Percentiles rank a stretch among this genome's conserved stretches.
Conservation (phyloP, 2,329 filamentous ascomycete genomes). For the Hypocreales sp. region DNA sequence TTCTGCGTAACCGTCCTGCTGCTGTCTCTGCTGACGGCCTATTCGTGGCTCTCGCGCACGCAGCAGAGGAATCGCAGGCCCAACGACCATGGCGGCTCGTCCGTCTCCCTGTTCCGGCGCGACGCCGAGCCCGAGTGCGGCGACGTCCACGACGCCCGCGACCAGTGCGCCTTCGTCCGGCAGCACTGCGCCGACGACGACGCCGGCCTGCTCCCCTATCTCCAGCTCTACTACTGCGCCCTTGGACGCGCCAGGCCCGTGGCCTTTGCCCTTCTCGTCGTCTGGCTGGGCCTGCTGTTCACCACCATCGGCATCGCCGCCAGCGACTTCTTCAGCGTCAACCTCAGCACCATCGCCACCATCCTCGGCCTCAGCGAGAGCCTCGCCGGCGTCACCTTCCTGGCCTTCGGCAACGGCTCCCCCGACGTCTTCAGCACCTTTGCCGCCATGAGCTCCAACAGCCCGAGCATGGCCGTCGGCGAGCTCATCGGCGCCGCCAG, state of each 20-base stretch:
- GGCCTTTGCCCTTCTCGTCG: slow-evolving; percentile 62
- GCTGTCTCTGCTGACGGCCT: slow-evolving; percentile 28
- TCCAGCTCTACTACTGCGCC: slow-evolving; percentile 80
- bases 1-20: slow-evolving; percentile 32
- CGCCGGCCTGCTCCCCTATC: slow-evolving; percentile 76
- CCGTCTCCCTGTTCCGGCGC: slow-evolving; percentile 9
- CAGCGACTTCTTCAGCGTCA: slow-evolving; percentile 96
- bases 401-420: slow-evolving; percentile 94
- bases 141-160: slow-evolving; percentile 56
- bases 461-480: slow-evolving; percentile 89
- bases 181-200: slow-evolving; percentile 78
- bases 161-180: slow-evolving; percentile 79
- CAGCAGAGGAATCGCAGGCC: slow-evolving; percentile 1
- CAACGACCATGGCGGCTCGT: slow-evolving; percentile 2
- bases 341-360: slow-evolving; percentile 80
- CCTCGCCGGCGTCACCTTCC: slow-evolving; percentile 86
- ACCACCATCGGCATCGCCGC: slow-evolving; percentile 95
- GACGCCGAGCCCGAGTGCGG: slow-evolving; percentile 45
- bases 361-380: slow-evolving; percentile 91
- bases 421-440: slow-evolving; percentile 98
- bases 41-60: slow-evolving; percentile 22
- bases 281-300: slow-evolving; percentile 83
- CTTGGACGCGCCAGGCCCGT: slow-evolving; percentile 53
- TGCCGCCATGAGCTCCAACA: slow-evolving; percentile 92
- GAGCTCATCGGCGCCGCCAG: slow-evolving; percentile 89